Conservation (phyloP, 345 rosid genomes). For the Salix koriyanagi region DNA sequence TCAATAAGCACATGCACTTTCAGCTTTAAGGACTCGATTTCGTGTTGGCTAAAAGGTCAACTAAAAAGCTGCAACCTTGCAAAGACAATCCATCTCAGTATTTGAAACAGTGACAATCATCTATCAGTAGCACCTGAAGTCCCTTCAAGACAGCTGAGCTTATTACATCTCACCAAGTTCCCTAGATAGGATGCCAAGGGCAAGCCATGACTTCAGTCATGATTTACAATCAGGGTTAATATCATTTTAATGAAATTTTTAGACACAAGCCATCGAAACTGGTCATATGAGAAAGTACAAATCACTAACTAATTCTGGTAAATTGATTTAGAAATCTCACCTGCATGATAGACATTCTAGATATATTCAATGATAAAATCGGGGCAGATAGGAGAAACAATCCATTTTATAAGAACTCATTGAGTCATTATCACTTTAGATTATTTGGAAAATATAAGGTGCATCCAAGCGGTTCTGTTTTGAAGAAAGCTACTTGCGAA, state of each 20-base stretch:
- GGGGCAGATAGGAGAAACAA: too few relatives aligned
- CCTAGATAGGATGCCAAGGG: not conserved
- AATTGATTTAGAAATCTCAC: too few relatives aligned
- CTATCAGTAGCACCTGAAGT: not conserved
- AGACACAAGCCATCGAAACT: too few relatives aligned
- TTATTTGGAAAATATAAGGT: too few relatives aligned
- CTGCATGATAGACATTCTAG: too few relatives aligned
- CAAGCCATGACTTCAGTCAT: not conserved
- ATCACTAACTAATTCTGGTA: too few relatives aligned
- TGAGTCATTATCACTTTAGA: too few relatives aligned
- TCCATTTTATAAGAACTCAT: too few relatives aligned
- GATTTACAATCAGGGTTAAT: not conserved
- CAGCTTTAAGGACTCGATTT: not conserved
- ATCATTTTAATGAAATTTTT: too few relatives aligned
- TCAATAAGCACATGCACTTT: not conserved
- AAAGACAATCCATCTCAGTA: not conserved
- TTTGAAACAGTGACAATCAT: not conserved
- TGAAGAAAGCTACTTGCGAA: not conserved
- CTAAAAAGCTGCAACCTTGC: not conserved
- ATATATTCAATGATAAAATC: too few relatives aligned
- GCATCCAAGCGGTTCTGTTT: not conserved
- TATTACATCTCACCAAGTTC: not conserved
- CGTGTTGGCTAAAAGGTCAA: too few relatives aligned
- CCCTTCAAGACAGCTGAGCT: not conserved
- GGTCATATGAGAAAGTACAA: too few relatives aligned